Evolutionary conservation across 257 asterid species (phyloP).

Genomic region (Mentha longifolia): DNA sequence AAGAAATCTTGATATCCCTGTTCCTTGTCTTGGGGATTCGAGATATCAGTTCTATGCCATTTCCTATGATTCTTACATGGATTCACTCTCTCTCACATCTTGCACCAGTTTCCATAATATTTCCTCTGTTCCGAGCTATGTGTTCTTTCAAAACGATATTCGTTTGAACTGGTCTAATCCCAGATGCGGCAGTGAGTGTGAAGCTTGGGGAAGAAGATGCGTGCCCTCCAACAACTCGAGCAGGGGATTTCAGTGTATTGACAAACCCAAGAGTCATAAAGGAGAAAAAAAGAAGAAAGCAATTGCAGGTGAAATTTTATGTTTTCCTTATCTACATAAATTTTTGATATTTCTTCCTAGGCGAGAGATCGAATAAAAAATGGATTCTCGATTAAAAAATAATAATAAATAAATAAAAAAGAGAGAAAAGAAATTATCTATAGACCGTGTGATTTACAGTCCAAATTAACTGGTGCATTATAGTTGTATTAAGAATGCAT

Average conservation of each 20-base stretch:
- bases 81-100: slow-evolving; percentile 20
- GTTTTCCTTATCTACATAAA: neutral
- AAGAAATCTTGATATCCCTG: fast-evolving
- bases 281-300: neutral
- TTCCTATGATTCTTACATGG: neutral
- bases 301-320: slow-evolving; percentile 5
- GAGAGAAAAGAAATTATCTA: too few relatives aligned
- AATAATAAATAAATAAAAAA: too few relatives aligned
- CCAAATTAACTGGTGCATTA: too few relatives aligned
- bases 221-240: slow-evolving; percentile 29
- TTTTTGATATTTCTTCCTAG: too few relatives aligned
- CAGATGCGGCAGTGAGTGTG: slow-evolving; percentile 45
- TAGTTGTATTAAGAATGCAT: too few relatives aligned
- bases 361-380: too few relatives aligned
- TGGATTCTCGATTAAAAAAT: too few relatives aligned
- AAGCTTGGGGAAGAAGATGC: slow-evolving; percentile 28
- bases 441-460: too few relatives aligned
- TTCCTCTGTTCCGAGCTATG: slow-evolving; percentile 30
- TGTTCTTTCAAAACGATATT: neutral
- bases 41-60: slow-evolving; percentile 1
- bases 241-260: slow-evolving; percentile 18
- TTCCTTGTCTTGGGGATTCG: neutral
- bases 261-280: neutral
- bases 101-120: slow-evolving; percentile 45
- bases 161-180: slow-evolving; percentile 53